A percentile compares a stretch with the other conserved stretches of the same genome.
Conservation (phyloP, 805 yeast species). For the Ogataea angusta region DNA sequence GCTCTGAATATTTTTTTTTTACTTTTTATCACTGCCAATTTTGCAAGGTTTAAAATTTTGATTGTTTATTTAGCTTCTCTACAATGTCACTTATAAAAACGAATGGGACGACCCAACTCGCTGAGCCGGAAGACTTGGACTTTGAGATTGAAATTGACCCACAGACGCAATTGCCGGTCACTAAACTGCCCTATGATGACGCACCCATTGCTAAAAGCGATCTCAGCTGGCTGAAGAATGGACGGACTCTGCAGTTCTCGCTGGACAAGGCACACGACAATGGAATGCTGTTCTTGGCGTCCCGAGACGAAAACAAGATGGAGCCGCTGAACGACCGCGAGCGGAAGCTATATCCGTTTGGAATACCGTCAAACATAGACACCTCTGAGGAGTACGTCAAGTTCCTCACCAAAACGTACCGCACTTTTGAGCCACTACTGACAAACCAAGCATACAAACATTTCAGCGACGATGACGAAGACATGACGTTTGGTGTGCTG, state of each 20-base stretch:
- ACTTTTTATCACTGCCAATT: conserved; percentile 4
- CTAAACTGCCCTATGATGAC: conserved; percentile 34
- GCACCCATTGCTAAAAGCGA: conserved; percentile 30
- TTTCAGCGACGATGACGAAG: conserved; percentile 27
- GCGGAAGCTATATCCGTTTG: conserved; percentile 41
- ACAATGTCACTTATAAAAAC: conserved; percentile 5
- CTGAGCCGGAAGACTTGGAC: conserved; percentile 6
- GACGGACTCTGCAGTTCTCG: conserved; percentile 42
- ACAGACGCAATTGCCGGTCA: conserved; percentile 27
- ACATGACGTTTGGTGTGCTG: conserved; percentile 30
- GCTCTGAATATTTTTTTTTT: neutral
- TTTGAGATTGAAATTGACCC: conserved; percentile 25
- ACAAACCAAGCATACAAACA: conserved; percentile 40
- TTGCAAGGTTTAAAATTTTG: conserved; percentile 1
- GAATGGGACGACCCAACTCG: neutral
- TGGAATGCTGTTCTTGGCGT: conserved; percentile 39
- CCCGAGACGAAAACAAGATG: conserved; percentile 14
- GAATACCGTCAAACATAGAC: conserved; percentile 34
- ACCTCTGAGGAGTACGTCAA: conserved; percentile 40
- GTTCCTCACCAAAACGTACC: conserved; percentile 50
- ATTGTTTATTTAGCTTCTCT: neutral
- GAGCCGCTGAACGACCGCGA: conserved; percentile 31
- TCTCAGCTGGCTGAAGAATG: conserved; percentile 32
- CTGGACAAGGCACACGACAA: conserved; percentile 42
- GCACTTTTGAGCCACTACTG: conserved; percentile 48